A percentile compares a stretch with the other conserved stretches of the same genome.
Conservation (phyloP, 2,329 filamentous ascomycete genomes). For the Neonectria faginata region DNA sequence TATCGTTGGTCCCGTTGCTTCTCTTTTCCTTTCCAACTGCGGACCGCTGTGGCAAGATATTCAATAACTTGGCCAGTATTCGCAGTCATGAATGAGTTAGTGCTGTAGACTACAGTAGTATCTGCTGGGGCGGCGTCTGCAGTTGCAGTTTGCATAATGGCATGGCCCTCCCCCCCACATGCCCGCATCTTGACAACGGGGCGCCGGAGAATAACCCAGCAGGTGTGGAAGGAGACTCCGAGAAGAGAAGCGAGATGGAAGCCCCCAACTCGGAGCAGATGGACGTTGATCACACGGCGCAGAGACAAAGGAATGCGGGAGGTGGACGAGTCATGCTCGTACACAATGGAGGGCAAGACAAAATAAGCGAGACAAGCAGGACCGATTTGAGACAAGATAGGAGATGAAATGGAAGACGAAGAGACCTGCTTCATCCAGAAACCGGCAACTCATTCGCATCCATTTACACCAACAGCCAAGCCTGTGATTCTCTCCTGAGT, state of each 20-base stretch:
- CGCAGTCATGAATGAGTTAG: not conserved
- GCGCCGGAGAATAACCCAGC: not conserved
- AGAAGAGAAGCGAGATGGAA: constrained; percentile 1
- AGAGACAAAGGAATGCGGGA: not conserved
- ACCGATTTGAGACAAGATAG: not conserved
- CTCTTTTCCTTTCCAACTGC: not conserved
- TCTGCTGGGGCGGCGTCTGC: constrained; percentile 21
- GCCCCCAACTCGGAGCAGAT: not conserved
- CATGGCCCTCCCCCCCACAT: not conserved
- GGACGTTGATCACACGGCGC: not conserved
- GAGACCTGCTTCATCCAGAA: not conserved
- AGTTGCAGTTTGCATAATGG: constrained; percentile 10
- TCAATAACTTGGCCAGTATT: too few species aligned
- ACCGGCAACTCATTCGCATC: not conserved
- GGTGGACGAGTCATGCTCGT: not conserved
- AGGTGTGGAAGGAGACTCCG: not conserved
- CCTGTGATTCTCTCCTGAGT: not conserved
- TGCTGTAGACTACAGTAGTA: not conserved
- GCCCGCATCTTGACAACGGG: not conserved
- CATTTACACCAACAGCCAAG: not conserved
- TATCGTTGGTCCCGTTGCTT: not conserved
- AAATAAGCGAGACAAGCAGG: not conserved
- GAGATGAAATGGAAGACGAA: too few species aligned
- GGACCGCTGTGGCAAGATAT: too few species aligned
- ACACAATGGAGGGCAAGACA: not conserved